Percentiles rank a stretch among this genome's conserved stretches.
These are phyloP conservation scores for Wickerhamomyces rabaulensis DNA, from an alignment of 805 yeast species.

Conservation along the genomic window DNA sequence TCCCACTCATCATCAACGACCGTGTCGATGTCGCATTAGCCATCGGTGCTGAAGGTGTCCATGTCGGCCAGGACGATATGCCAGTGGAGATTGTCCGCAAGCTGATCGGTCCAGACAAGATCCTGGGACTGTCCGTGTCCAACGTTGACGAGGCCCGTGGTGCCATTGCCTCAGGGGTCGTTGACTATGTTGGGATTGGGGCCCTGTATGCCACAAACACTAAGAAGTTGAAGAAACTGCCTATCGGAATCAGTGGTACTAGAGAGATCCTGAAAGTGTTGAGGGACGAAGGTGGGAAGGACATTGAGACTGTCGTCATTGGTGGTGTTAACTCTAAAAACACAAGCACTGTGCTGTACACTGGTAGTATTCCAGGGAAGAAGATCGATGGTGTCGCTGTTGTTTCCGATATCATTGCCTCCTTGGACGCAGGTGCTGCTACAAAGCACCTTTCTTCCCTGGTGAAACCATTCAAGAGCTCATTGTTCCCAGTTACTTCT, in stretches of 20 bases:
- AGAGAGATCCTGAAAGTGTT: constrained; percentile 47
- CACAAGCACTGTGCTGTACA: constrained; percentile 50
- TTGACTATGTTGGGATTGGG: constrained; percentile 85
- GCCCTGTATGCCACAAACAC: constrained; percentile 72
- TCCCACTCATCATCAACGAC: constrained; percentile 83
- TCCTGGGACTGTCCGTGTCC: constrained; percentile 75
- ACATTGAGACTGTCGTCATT: constrained; percentile 64
- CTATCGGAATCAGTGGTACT: constrained; percentile 70
- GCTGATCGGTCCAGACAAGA: constrained; percentile 66
- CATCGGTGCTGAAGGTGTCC: constrained; percentile 85
- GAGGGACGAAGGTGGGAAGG: constrained; percentile 25
- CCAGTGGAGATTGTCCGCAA: constrained; percentile 44
- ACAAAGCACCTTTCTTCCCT: constrained; percentile 33
- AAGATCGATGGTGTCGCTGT: constrained; percentile 79
- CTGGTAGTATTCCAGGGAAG: constrained; percentile 39
- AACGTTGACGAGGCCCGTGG: constrained; percentile 47
- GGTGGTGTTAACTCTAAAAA: constrained; percentile 73
- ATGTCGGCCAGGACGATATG: constrained; percentile 92
- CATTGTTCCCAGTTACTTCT: neutral
- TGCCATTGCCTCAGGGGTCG: constrained; percentile 39
- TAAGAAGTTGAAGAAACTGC: constrained; percentile 48
- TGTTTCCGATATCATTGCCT: constrained; percentile 81
- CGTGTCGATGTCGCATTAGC: constrained; percentile 88
- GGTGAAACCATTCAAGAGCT: constrained; percentile 15
- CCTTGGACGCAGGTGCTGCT: constrained; percentile 44